phyloP scores from a whole-genome alignment of 2,329 filamentous ascomycete species.

The Fusarium sp. region DNA sequence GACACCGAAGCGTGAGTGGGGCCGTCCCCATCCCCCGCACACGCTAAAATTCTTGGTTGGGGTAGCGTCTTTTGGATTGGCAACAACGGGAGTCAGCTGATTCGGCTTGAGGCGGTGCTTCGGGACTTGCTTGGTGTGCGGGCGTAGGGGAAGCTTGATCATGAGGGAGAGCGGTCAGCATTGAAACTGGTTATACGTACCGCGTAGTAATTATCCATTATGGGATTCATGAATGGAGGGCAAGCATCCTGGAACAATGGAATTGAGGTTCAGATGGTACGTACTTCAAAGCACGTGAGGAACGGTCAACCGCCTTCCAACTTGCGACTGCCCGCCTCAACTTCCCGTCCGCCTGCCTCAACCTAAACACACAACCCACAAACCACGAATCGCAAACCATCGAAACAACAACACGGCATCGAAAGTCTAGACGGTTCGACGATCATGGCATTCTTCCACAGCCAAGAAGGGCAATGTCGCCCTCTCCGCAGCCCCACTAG shows the following conservation, averaged over 20 bases:
- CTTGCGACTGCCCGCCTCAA: background rate
- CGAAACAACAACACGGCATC: background rate
- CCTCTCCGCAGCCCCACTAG: background rate
- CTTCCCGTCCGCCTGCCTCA: background rate
- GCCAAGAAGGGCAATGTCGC: background rate
- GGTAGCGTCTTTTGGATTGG: background rate
- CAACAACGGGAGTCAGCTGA: background rate
- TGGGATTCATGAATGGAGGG: background rate
- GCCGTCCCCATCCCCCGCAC: background rate
- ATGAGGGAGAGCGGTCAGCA: background rate
- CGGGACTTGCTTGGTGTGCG: background rate
- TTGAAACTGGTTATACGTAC: background rate
- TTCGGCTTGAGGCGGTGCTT: background rate
- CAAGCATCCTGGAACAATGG: background rate
- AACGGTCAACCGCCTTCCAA: background rate
- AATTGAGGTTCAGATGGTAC: background rate
- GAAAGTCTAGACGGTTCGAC: background rate
- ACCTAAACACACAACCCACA: background rate
- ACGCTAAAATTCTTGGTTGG: conserved; percentile 2
- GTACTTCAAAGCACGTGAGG: background rate
- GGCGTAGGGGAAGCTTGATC: background rate
- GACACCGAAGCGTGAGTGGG: background rate
- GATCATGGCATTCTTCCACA: background rate
- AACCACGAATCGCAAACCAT: background rate
- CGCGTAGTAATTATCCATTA: background rate